Conservation (phyloP, 2,329 filamentous ascomycete species). For the Sclerotinia nivalis region DNA sequence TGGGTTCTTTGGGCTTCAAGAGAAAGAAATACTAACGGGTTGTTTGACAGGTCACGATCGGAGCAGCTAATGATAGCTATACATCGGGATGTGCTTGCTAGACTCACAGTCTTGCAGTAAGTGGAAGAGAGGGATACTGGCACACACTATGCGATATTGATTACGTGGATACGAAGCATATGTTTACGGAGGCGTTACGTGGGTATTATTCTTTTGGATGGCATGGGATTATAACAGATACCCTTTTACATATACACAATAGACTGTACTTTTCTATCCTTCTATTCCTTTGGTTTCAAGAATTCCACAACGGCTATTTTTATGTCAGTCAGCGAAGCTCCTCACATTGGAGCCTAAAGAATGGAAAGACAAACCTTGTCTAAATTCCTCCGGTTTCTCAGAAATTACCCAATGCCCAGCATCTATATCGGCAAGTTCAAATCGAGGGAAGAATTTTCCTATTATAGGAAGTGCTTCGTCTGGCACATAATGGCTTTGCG, state of each 20-base stretch:
- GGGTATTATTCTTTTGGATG: constrained; percentile 24
- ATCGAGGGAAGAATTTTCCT: constrained; percentile 79
- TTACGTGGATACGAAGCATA: not conserved
- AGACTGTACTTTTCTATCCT: constrained; percentile 37
- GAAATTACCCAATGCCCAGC: constrained; percentile 87
- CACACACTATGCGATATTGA: not conserved
- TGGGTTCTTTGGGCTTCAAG: not conserved
- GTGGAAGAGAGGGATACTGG: not conserved
- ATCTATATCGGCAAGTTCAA: constrained; percentile 71
- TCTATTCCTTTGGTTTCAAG: constrained; percentile 52
- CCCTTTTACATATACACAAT: constrained; percentile 37
- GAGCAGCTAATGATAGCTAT: not conserved
- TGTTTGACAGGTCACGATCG: constrained; percentile 21
- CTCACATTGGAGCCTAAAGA: not conserved
- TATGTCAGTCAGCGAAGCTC: constrained; percentile 23
- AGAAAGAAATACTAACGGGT: constrained; percentile 29
- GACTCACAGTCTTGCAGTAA: not conserved
- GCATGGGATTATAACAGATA: constrained; percentile 36
- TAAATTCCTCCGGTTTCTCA: constrained; percentile 81
- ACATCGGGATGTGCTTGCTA: constrained; percentile 23
- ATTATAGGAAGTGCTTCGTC: constrained; percentile 80
- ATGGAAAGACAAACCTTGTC: constrained; percentile 57
- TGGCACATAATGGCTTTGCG: constrained; percentile 73
- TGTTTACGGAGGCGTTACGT: constrained; percentile 25
- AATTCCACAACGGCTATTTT: constrained; percentile 63